Evolutionary conservation across 306 rosid species (phyloP).

Genomic region (Medicago truncatula): MtrunA17r5.0-ANR NC_053047.1:1896001-1896500

Average conservation of each 20-base stretch:
- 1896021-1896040: neutral
- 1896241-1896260: neutral
- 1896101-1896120: neutral
- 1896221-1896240: too few relatives aligned
- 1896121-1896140: constrained; percentile 5
- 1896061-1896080: neutral
- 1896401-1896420: constrained; percentile 53
- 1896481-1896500: constrained; percentile 49
- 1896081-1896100: neutral
- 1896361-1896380: constrained; percentile 55
- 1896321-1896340: constrained; percentile 37
- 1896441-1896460: constrained; percentile 48
- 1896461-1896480: constrained; percentile 26
- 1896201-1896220: constrained; percentile 26
- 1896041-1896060: neutral
- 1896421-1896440: constrained; percentile 44
- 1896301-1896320: constrained; percentile 32
- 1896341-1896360: constrained; percentile 58
- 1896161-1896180: constrained; percentile 55
- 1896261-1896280: constrained; percentile 27
- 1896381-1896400: constrained; percentile 49
- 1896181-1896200: constrained; percentile 21
- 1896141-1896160: neutral
- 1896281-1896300: constrained; percentile 20
- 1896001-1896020: neutral